phyloP scores from a whole-genome alignment of 495 filamentous ascomycete genomes.

The Umbilicaria muhlenbergii region DNA sequence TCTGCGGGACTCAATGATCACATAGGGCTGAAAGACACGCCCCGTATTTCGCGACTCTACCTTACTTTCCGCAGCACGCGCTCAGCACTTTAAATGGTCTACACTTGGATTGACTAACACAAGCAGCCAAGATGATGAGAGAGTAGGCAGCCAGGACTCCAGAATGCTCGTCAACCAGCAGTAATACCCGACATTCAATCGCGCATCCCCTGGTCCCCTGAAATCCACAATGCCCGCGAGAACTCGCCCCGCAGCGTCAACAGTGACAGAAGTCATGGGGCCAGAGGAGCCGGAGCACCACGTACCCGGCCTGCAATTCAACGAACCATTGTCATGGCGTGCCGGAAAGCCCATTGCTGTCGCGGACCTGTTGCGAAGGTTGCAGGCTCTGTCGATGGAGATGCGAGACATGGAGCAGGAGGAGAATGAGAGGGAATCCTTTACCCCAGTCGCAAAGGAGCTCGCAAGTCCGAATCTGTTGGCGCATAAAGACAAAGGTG shows the following conservation, averaged over 20 bases:
- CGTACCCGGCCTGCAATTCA: conserved; percentile 43
- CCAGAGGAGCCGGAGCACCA: conserved; percentile 6
- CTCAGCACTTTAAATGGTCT: no score
- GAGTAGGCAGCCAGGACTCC: no score
- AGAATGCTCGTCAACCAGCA: no score
- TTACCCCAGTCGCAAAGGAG: conserved; percentile 76
- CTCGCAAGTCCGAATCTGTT: conserved; percentile 70
- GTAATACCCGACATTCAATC: no score
- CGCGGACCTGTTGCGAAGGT: conserved; percentile 61
- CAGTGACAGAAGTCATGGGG: conserved; percentile 1
- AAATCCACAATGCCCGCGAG: conserved; percentile 1
- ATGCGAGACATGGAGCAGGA: conserved; percentile 80
- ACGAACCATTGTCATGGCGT: conserved; percentile 81
- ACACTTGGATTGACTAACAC: no score
- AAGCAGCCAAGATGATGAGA: no score
- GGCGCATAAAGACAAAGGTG: conserved; percentile 81
- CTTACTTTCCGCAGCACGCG: no score
- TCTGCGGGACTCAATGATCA: no score
- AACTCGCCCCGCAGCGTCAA: conserved; percentile 2
- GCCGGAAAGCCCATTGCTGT: conserved; percentile 75
- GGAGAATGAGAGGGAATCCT: conserved; percentile 60
- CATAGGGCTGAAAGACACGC: no score
- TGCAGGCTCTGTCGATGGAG: conserved; percentile 70
- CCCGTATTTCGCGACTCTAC: no score
- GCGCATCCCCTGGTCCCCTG: no score